Evolutionary conservation across 306 rosid genomes (phyloP).

Genomic region (Myrica gale): DNA sequence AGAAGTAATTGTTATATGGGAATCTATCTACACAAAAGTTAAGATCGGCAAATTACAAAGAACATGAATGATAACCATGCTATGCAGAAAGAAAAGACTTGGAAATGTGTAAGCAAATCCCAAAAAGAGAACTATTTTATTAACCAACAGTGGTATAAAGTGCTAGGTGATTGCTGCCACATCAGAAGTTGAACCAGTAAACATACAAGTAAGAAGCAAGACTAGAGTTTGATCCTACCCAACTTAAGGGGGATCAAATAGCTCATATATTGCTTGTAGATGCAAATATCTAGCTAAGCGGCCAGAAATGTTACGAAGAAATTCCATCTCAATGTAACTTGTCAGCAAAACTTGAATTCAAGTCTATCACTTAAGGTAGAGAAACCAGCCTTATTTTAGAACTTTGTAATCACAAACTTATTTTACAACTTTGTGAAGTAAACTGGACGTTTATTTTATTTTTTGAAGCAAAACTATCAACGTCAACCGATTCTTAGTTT

Average conservation of each 20-base stretch:
- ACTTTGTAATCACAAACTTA: background rate
- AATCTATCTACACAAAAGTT: slow-evolving; percentile 6
- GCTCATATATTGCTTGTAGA: background rate
- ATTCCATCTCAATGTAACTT: background rate
- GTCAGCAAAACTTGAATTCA: background rate
- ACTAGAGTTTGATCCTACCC: background rate
- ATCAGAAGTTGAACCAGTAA: background rate
- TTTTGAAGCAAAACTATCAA: no score
- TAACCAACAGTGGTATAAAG: background rate
- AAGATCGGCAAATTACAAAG: background rate
- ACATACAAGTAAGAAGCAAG: background rate
- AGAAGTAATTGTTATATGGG: background rate
- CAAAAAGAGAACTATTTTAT: background rate
- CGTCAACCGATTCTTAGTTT: background rate
- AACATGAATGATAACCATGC: background rate
- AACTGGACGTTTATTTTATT: no score
- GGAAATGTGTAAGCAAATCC: background rate
- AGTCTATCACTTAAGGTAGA: background rate
- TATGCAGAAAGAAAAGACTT: background rate
- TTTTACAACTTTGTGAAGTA: no score
- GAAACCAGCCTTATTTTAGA: background rate
- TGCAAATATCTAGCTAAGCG: background rate
- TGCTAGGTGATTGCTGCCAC: background rate
- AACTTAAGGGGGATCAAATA: background rate
- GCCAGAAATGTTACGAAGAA: background rate